Evolutionary conservation across 2,329 filamentous ascomycete genomes (phyloP).

Genomic region (Fusarium newnesense): DNA sequence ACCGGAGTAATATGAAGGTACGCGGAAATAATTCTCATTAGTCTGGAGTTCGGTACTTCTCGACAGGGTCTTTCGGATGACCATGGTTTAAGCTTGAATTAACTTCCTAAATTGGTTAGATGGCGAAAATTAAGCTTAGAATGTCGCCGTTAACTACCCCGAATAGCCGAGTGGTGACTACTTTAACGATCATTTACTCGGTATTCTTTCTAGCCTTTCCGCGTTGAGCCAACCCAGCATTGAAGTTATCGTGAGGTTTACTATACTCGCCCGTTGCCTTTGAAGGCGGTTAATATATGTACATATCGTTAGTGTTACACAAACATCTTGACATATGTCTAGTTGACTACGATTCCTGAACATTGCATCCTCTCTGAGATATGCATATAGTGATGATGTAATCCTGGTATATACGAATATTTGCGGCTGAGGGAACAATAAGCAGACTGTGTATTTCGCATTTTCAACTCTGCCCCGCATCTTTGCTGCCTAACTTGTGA

Average conservation of each 20-base stretch:
- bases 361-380: fast-evolving
- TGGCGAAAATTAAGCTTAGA: fast-evolving
- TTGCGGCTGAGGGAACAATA: not conserved
- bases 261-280: no score
- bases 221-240: fast-evolving
- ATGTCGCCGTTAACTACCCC: not conserved
- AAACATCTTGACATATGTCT: no score
- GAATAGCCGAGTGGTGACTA: not conserved
- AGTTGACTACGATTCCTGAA: no score
- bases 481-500: fast-evolving
- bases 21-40: not conserved
- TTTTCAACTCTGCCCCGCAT: not conserved
- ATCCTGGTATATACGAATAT: not conserved
- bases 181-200: no score
- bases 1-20: fast-evolving
- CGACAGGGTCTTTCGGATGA: not conserved
- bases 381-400: not conserved
- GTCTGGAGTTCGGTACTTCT: not conserved
- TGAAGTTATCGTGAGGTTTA: fast-evolving
- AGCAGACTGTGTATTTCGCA: not conserved
- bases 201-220: no score
- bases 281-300: no score
- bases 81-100: not conserved
- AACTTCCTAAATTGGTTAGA: not conserved
- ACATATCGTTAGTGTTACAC: no score